Evolutionary conservation across 441 rosid genomes (phyloP).

Genomic region (Pelargonium myrrhifolium): DNA sequence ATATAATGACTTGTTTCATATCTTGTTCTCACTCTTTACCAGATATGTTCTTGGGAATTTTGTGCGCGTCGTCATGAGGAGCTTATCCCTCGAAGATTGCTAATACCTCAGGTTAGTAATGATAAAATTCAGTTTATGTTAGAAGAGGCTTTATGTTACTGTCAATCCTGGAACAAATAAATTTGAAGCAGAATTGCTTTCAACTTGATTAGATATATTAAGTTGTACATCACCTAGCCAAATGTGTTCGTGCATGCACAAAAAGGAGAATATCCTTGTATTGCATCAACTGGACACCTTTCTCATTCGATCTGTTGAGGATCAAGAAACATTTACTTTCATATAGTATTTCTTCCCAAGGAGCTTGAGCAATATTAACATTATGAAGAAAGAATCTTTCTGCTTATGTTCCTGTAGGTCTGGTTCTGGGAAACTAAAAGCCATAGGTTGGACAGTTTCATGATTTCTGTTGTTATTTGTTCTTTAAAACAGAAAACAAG

Average conservation of each 20-base stretch:
- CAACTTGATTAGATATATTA: background rate
- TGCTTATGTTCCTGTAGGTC: background rate
- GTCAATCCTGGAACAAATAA: background rate
- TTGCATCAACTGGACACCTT: background rate
- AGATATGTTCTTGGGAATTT: slow-evolving; percentile 99
- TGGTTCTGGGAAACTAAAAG: background rate
- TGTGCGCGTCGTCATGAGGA: slow-evolving; percentile 98
- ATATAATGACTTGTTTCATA: slow-evolving; percentile 4
- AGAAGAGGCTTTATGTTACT: background rate
- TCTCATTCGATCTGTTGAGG: background rate
- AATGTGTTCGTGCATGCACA: background rate
- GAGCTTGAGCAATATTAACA: background rate
- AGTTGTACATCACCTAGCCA: background rate
- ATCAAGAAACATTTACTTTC: background rate
- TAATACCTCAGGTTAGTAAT: slow-evolving; percentile 79
- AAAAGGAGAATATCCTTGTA: background rate
- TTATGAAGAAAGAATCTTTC: background rate
- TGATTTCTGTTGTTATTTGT: background rate
- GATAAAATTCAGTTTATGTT: background rate
- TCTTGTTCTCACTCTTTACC: slow-evolving; percentile 19
- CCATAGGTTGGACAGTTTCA: background rate
- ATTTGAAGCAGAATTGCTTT: background rate
- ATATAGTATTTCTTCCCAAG: background rate
- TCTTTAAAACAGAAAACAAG: background rate
- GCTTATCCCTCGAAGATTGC: slow-evolving; percentile 81